Evolutionary conservation across 768 basidiomycete genomes (phyloP).

Genomic region (Rhodotorula babjevae): DNA sequence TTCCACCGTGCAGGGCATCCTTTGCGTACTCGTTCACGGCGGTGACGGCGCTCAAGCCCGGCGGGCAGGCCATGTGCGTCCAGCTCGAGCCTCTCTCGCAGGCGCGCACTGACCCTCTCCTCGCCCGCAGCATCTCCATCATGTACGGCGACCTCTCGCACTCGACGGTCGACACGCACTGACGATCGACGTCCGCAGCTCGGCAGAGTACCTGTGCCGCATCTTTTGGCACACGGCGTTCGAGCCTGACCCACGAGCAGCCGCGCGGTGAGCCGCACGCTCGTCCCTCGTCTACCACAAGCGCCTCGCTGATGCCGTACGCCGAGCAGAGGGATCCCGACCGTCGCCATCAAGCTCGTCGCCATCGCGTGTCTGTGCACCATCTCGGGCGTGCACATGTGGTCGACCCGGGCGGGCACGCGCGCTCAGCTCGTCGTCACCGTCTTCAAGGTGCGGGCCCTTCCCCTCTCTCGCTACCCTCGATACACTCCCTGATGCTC

Average conservation of each 20-base stretch:
- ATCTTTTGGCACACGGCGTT: slow-evolving; percentile 73
- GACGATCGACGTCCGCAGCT: slow-evolving; percentile 14
- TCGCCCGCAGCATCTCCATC: slow-evolving; percentile 7
- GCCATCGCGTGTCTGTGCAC: slow-evolving; percentile 67
- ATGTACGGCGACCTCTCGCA: not conserved
- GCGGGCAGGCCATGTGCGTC: slow-evolving; percentile 26
- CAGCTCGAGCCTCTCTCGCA: slow-evolving; percentile 10
- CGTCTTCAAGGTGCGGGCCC: slow-evolving; percentile 62
- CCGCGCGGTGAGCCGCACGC: not conserved
- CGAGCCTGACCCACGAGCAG: slow-evolving; percentile 66
- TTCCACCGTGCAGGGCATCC: not conserved
- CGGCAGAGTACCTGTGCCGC: slow-evolving; percentile 67
- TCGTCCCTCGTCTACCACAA: not conserved
- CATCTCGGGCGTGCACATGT: slow-evolving; percentile 72
- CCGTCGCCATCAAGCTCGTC: slow-evolving; percentile 85
- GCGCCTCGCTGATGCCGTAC: too few relatives aligned
- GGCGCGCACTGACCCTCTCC: not conserved
- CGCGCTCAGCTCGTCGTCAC: slow-evolving; percentile 84
- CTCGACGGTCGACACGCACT: not conserved
- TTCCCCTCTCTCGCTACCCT: too few relatives aligned
- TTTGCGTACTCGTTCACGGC: slow-evolving; percentile 95
- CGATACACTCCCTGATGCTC: not conserved
- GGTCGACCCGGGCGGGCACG: slow-evolving; percentile 70
- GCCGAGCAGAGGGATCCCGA: slow-evolving; percentile 56
- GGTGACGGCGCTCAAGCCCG: slow-evolving; percentile 67